Percentiles rank a stretch among this genome's conserved stretches.
Evolutionary conservation across 2,329 filamentous ascomycete genomes (phyloP).

Genomic region (Westerdykella aurantiaca): DNA sequence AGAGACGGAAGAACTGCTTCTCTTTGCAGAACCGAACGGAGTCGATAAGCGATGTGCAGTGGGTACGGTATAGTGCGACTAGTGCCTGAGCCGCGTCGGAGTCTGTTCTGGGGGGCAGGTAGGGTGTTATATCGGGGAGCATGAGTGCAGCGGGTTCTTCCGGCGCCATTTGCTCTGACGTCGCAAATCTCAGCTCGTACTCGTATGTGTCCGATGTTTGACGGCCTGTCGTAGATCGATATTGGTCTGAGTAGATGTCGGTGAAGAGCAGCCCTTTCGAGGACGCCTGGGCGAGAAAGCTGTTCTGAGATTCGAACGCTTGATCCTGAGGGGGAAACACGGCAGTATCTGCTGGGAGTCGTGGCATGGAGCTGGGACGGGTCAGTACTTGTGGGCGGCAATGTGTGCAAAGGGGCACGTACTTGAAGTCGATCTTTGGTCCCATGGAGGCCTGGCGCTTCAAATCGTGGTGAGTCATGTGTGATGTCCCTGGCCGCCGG

Average conservation of each 20-base stretch:
- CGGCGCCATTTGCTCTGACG: slow-evolving; percentile 51
- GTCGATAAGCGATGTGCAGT: slow-evolving; percentile 92
- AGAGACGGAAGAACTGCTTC: slow-evolving; percentile 92
- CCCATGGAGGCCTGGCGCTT: slow-evolving; percentile 31
- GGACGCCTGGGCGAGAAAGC: slow-evolving; percentile 30
- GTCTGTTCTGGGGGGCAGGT: slow-evolving; percentile 76
- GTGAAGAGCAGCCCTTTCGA: slow-evolving; percentile 44
- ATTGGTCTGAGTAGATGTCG: slow-evolving; percentile 41
- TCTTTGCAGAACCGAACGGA: slow-evolving; percentile 94
- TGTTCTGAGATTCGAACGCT: slow-evolving; percentile 24
- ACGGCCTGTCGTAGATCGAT: slow-evolving; percentile 32
- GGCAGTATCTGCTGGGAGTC: slow-evolving; percentile 45
- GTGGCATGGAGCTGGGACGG: slow-evolving; percentile 37
- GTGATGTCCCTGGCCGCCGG: slow-evolving; percentile 16
- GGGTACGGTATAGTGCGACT: slow-evolving; percentile 81
- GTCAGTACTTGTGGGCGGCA: slow-evolving; percentile 6
- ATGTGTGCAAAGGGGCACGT: neutral
- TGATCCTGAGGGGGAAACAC: slow-evolving; percentile 37
- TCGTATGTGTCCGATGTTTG: slow-evolving; percentile 49
- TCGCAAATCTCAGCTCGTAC: slow-evolving; percentile 59
- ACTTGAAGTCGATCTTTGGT: slow-evolving; percentile 34
- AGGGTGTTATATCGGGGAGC: slow-evolving; percentile 80
- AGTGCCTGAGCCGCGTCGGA: slow-evolving; percentile 80
- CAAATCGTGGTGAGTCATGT: slow-evolving; percentile 15
- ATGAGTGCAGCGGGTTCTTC: slow-evolving; percentile 65